Base-by-base conservation (phyloP, 2,329 filamentous ascomycete genomes). In the Trichoderma brevicompactum region DNA sequence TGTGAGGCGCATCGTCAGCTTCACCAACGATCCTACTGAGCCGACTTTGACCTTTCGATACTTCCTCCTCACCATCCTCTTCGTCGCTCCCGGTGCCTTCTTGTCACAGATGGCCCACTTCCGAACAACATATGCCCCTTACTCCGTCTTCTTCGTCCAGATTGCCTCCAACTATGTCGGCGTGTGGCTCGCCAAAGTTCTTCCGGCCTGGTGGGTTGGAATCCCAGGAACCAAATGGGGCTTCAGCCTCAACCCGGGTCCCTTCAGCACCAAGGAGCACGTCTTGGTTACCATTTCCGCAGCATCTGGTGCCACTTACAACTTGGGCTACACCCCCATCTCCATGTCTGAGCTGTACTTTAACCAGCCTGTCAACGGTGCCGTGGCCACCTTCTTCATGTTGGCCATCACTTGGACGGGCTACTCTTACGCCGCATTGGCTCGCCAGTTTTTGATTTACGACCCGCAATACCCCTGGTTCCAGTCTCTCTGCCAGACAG, bases 71-170 rank as follows among this genome's bases (percentile, higher is more conserved):
- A 79, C 82, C 5, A 72, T 84, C 63, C 66, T 87, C 17, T 87
- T 87, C 69, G 81, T 87, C 50, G 78, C 81, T 0, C 84, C 85
- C 0, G 85, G 85, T 2, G 85, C 85, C 2, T 84, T 87, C 68
- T 72, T 88, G 2, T 84, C 82, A 5, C 81, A 84, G 70, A 82
- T 87, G 79, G 82, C 80, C 67, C 78, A 81, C 55, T 88, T 81
- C 70, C 80, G 85, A 50, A 87, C 85, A 1, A 87, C 85, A 0
- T 81, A 80, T 49, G 83, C 84, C 0, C 81, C 82, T 0, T 88
- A 87, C 70, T 86, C 85, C 0, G 81, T 88, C 54, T 87, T 87
- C 72, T 88, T 88, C 67, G 85, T 88, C 38, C 83, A 86, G 69
- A 84, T 87, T 56, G 83, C 83, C 0, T 83, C 80, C 53, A 84